Conservation (phyloP, 495 filamentous ascomycete species). For the Jackrogersella minutella region DNA sequence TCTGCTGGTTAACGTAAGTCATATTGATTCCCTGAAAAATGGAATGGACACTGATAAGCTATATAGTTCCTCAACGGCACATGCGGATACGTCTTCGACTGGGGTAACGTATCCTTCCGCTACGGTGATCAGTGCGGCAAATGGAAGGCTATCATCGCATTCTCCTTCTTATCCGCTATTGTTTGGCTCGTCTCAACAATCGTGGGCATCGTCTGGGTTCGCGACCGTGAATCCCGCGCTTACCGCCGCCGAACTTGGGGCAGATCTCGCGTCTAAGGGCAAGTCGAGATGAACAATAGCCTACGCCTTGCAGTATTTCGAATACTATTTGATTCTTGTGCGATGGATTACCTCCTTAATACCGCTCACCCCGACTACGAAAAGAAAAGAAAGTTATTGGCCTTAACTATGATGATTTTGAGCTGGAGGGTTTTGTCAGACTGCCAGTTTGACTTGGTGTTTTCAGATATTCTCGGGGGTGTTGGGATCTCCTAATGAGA, state of each 20-base stretch:
- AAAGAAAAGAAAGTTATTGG: not conserved
- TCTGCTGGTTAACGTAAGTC: slow-evolving; percentile 63
- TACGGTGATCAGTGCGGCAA: slow-evolving; percentile 67
- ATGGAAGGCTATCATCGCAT: slow-evolving; percentile 73
- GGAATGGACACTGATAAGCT: slow-evolving; percentile 7
- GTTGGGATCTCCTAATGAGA: not conserved
- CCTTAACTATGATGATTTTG: not conserved
- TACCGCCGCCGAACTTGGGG: slow-evolving; percentile 52
- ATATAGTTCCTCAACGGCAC: slow-evolving; percentile 47
- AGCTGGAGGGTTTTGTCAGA: not conserved
- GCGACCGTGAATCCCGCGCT: slow-evolving; percentile 38
- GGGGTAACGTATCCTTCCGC: slow-evolving; percentile 84
- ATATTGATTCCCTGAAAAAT: not conserved
- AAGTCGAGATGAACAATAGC: not conserved
- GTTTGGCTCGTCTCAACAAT: slow-evolving; percentile 70
- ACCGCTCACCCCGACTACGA: not conserved
- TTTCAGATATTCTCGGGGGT: not conserved
- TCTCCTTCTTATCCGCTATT: slow-evolving; percentile 71
- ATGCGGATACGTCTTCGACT: slow-evolving; percentile 83
- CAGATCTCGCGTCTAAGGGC: slow-evolving; percentile 51
- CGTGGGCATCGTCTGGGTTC: slow-evolving; percentile 58
- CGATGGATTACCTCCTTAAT: too few relatives aligned
- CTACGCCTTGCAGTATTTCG: not conserved
- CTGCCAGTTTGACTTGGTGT: not conserved
- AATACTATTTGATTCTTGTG: not conserved